Base-by-base conservation (phyloP, 108 stramenopile genomes). In the Stephanodiscus minutulus region DNA sequence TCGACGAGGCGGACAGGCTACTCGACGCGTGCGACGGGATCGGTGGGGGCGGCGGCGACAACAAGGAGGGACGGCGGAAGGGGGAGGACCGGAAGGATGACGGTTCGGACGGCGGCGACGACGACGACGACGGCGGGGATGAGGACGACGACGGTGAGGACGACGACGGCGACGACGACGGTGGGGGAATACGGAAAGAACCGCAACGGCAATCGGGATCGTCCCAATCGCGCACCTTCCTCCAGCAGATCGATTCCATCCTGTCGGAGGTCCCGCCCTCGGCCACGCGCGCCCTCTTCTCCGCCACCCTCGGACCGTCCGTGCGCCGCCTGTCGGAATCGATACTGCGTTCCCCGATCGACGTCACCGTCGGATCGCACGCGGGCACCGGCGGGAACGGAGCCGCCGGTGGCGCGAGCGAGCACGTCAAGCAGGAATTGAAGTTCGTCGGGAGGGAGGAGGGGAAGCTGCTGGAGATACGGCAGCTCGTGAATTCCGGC, bases 1-100 rank as follows among this genome's bases (percentile, higher is more conserved):
- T 99, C 55, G 98, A 98, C 66, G 99, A 99, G 68, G 98, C 97
- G 0, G 99, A 99, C 82, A 89, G 97, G 13, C 72, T 99, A 52
- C 73, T 99, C 46, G 93, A 97, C 55, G 90, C 87, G 21, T 81
- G 82, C 13, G 91, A 90, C 67, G 87, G 89, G 36, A 79, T 61
- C 29, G 39, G 25, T 31, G 46, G 13, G 21, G 25, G 27, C 31
- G 33, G 68, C 9, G 54, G 17, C 31, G 70, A 49, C 18, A 29
- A 63, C 4, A 29, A 74, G n/a, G n/a, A 2, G 77, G 55, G 48
- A 37, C n/a, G 61, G 36, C 21, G 17, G 25, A 54, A 0, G 24
- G 54, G 7, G n/a, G 63, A 59, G 21, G 22, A 43, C 2, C 21
- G 68, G 13, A 64, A 47, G 0, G 50, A 53, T 1, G 9, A 27